Percentiles rank a stretch among this genome's conserved stretches.
Evolutionary conservation across 129 eudicot genomes (phyloP).

Genomic region (Lonicera japonica): DNA sequence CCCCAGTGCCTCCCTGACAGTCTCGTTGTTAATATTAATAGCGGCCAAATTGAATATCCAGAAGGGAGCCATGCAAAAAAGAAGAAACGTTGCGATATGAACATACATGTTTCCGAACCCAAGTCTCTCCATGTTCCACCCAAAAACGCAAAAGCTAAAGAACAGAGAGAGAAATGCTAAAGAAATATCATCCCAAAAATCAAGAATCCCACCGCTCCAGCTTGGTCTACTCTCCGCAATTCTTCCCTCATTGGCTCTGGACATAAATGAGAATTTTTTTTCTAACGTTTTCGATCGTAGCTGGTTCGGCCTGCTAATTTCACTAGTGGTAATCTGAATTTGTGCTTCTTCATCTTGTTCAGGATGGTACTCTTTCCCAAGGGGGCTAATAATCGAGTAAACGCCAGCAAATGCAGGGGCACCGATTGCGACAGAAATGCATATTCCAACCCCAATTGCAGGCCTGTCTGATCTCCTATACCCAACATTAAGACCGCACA

Average conservation of each 20-base stretch:
- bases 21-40: constrained; percentile 67
- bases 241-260: constrained; percentile 40
- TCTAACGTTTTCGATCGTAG: constrained; percentile 37
- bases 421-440: constrained; percentile 73
- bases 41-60: constrained; percentile 91
- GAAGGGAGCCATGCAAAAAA: constrained; percentile 87
- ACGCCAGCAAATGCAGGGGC: constrained; percentile 94
- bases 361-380: constrained; percentile 71
- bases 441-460: constrained; percentile 73
- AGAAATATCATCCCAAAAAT: constrained; percentile 90
- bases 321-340: constrained; percentile 25
- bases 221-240: constrained; percentile 40
- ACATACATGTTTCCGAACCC: constrained; percentile 98
- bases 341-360: constrained; percentile 70
- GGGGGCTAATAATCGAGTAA: constrained; percentile 72
- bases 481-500: constrained; percentile 85
- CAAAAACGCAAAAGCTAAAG: constrained; percentile 88
- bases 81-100: constrained; percentile 80
- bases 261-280: constrained; percentile 68
- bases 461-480: constrained; percentile 75
- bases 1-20: constrained; percentile 63
- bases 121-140: constrained; percentile 97
- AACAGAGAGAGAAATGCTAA: constrained; percentile 78
- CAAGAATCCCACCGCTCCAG: constrained; percentile 91
- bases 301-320: constrained; percentile 26